phyloP scores from a whole-genome alignment of 371 early-diverging fungal species.

The Saksenaea vasiformis region DNA sequence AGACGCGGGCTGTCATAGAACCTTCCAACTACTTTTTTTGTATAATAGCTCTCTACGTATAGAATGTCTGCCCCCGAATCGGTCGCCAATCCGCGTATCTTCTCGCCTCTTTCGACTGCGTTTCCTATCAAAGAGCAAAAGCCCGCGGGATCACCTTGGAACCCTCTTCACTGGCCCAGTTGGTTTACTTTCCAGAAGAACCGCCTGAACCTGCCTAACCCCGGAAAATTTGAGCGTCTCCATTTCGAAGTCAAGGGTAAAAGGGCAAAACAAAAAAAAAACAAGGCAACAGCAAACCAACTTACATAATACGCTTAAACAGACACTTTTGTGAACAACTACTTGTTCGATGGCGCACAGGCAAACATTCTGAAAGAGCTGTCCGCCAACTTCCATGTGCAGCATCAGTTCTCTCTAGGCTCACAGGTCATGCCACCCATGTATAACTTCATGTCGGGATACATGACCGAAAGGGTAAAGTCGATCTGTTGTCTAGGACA shows the following conservation, averaged over 20 bases:
- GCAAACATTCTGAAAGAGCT: constrained; percentile 90
- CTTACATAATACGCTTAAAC: constrained; percentile 7
- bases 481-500: background rate
- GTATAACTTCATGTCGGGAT: constrained; percentile 89
- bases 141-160: constrained; percentile 52
- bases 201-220: constrained; percentile 78
- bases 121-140: constrained; percentile 40
- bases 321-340: constrained; percentile 81
- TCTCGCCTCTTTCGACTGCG: constrained; percentile 23
- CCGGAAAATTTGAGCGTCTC: constrained; percentile 85
- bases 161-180: constrained; percentile 59
- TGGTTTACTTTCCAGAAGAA: constrained; percentile 65
- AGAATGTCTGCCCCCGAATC: constrained; percentile 1
- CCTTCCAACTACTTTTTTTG: background rate
- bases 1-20: constrained; percentile 1
- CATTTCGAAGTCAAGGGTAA: constrained; percentile 86
- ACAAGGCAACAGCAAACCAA: background rate
- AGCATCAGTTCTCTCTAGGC: constrained; percentile 91
- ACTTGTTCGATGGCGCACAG: constrained; percentile 93
- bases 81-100: constrained; percentile 15
- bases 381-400: constrained; percentile 91
- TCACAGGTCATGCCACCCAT: constrained; percentile 79
- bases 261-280: constrained; percentile 10
- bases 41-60: background rate
- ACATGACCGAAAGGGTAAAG: constrained; percentile 58